Evolutionary conservation across 2,329 filamentous ascomycete species (phyloP).

Genomic region (Fusarium sp.): DNA sequence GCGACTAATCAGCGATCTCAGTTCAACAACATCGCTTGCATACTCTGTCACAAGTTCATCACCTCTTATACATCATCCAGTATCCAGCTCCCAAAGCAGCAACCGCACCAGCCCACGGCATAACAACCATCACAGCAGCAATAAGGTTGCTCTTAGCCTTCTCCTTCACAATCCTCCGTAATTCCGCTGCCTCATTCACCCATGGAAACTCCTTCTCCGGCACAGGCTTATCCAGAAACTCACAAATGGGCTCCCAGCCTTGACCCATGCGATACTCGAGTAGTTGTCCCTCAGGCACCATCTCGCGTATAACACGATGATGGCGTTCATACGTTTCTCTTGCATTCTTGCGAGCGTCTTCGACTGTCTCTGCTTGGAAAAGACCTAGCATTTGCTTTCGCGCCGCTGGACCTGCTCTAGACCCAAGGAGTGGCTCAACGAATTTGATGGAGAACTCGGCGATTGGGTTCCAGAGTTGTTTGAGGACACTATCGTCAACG

Average conservation of each 20-base stretch:
- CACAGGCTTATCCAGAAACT: constrained; percentile 48
- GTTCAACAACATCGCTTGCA: not conserved
- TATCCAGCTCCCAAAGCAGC: constrained; percentile 15
- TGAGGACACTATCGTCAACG: constrained; percentile 45
- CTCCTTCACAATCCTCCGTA: constrained; percentile 11
- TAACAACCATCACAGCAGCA: constrained; percentile 3
- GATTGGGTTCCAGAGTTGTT: constrained; percentile 37
- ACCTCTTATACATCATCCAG: constrained; percentile 10
- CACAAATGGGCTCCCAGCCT: constrained; percentile 52
- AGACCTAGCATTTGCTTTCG: constrained; percentile 46
- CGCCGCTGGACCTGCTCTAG: constrained; percentile 36
- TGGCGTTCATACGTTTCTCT: constrained; percentile 46
- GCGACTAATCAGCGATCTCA: not conserved
- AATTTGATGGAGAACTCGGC: constrained; percentile 29
- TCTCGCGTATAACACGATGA: constrained; percentile 42
- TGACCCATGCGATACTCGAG: constrained; percentile 47
- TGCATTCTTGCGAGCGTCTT: constrained; percentile 39
- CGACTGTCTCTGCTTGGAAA: constrained; percentile 35
- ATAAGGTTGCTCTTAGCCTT: constrained; percentile 16
- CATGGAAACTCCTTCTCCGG: constrained; percentile 47
- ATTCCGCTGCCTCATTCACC: constrained; percentile 45
- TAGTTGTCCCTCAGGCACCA: constrained; percentile 41
- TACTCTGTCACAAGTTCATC: not conserved
- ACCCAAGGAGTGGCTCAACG: constrained; percentile 48
- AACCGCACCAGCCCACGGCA: constrained; percentile 33